Evolutionary conservation across 2,329 filamentous ascomycete genomes (phyloP).

Genomic region (Eutypa lata): DNA sequence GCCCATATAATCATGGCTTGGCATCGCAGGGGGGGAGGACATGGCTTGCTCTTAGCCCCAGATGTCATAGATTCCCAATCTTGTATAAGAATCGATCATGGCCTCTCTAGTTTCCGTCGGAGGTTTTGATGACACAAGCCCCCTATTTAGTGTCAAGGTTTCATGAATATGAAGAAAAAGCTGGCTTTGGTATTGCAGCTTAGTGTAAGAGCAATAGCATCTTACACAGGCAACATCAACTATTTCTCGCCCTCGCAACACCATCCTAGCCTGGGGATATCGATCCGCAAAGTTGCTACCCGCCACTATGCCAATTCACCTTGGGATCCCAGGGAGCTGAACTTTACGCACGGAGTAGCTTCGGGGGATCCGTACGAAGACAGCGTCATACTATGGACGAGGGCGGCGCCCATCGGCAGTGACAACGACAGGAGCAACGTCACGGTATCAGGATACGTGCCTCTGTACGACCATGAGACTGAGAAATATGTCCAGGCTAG

Average conservation of each 20-base stretch:
- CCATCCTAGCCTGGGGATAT: conserved; percentile 56
- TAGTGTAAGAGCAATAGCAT: no score
- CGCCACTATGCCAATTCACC: conserved; percentile 43
- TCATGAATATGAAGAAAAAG: no score
- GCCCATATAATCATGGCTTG: no score
- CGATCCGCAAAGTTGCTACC: conserved; percentile 55
- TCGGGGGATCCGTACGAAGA: conserved; percentile 48
- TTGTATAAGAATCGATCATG: no score
- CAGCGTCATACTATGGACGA: conserved; percentile 51
- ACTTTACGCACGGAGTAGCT: conserved; percentile 59
- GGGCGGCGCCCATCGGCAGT: conserved; percentile 35
- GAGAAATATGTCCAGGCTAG: conserved; percentile 44
- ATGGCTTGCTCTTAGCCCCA: no score
- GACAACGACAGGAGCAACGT: conserved; percentile 45
- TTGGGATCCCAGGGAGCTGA: conserved; percentile 45
- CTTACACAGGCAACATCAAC: conserved; percentile 48
- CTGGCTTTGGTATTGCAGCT: no score
- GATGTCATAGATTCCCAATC: no score
- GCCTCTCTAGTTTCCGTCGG: no score
- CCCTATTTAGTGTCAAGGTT: no score
- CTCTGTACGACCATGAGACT: conserved; percentile 41
- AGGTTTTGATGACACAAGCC: no score
- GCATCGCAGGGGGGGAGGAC: no score
- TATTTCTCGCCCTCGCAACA: conserved; percentile 59
- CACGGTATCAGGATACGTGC: conserved; percentile 36